These are phyloP conservation scores for Schizopora paradoxa DNA, from an alignment of 1,284 basidiomycete species.

Conservation along the genomic window DNA sequence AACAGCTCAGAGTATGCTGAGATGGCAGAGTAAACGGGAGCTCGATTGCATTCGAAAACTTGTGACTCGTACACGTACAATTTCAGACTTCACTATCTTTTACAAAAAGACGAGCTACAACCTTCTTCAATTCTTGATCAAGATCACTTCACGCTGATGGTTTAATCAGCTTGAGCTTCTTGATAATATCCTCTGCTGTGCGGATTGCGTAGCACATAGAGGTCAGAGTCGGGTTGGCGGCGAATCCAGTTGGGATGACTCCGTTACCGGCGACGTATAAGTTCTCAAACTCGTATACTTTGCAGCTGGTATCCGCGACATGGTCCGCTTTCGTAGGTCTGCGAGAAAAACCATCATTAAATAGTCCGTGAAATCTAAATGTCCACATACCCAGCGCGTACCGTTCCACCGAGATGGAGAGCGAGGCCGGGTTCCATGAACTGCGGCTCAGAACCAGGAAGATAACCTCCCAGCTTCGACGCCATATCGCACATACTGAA, in stretches of 20 bases:
- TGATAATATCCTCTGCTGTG: background rate
- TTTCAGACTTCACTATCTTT: too few species aligned
- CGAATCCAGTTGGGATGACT: constrained; percentile 20
- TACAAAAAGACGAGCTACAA: too few species aligned
- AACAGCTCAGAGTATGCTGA: too few species aligned
- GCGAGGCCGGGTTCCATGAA: background rate
- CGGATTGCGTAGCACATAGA: constrained; percentile 20
- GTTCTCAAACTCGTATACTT: constrained; percentile 25
- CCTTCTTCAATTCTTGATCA: too few species aligned
- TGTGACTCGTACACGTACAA: too few species aligned
- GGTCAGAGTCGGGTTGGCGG: constrained; percentile 25
- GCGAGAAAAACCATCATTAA: background rate
- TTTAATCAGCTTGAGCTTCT: too few species aligned
- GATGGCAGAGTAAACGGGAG: too few species aligned
- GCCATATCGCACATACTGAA: background rate
- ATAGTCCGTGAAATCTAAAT: background rate
- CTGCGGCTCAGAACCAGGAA: background rate
- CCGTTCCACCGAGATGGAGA: background rate
- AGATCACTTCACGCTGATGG: too few species aligned
- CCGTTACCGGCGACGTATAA: constrained; percentile 26
- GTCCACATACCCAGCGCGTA: background rate
- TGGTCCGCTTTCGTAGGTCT: constrained; percentile 2
- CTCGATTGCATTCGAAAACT: too few species aligned
- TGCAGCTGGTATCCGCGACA: constrained; percentile 22
- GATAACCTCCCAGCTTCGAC: background rate